A percentile compares a stretch with the other conserved stretches of the same genome.
phyloP scores from a whole-genome alignment of 371 early-diverging fungal genomes.

The Rhizopus sp. region DNA sequence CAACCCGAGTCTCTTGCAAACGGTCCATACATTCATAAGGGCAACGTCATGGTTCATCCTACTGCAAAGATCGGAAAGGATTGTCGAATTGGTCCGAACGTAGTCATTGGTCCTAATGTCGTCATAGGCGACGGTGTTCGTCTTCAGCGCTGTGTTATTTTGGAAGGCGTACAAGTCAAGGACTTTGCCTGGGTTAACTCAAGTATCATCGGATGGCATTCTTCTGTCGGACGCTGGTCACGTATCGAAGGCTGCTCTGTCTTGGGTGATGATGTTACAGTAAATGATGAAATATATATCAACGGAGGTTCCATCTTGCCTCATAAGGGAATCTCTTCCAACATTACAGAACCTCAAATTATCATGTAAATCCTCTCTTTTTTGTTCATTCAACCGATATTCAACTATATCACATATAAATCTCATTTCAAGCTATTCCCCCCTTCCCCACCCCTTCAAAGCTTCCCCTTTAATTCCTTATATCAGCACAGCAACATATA shows the following conservation, averaged over 20 bases:
- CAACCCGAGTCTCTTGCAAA: conserved; percentile 69
- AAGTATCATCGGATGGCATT: conserved; percentile 97
- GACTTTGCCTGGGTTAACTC: conserved; percentile 90
- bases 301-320: conserved; percentile 95
- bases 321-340: conserved; percentile 85
- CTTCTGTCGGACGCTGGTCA: conserved; percentile 91
- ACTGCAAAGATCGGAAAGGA: conserved; percentile 90
- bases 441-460: too few relatives aligned
- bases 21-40: conserved; percentile 67
- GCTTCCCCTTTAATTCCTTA: too few relatives aligned
- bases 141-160: conserved; percentile 85
- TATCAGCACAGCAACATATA: too few relatives aligned
- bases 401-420: background rate
- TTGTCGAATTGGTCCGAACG: conserved; percentile 96
- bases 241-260: conserved; percentile 93
- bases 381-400: too few relatives aligned
- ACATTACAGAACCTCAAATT: conserved; percentile 92
- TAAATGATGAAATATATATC: conserved; percentile 90
- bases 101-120: conserved; percentile 91
- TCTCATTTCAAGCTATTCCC: background rate
- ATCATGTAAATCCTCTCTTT: conserved; percentile 75
- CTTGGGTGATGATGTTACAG: conserved; percentile 93
- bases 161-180: conserved; percentile 87
- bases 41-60: conserved; percentile 90
- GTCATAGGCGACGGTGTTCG: conserved; percentile 95